Base-by-base conservation (phyloP, 305 asterid genomes). In the Fraxinus nigra region DNA sequence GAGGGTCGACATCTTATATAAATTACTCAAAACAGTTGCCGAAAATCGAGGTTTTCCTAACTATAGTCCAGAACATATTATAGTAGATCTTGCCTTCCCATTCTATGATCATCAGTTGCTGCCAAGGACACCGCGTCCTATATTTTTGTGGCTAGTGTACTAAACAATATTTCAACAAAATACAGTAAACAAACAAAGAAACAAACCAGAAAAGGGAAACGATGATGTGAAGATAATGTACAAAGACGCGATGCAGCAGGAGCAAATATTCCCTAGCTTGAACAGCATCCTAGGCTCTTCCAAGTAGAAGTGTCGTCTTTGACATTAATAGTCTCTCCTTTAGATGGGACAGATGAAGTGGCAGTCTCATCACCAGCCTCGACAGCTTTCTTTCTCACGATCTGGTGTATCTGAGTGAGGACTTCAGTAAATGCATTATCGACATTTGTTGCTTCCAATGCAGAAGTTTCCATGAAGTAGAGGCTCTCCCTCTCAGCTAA, bases 391-490 rank as follows among this genome's bases (percentile, higher is more conserved):
- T 90, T 88, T 87, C 93, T 91, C 72, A 91, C 90, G 0, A 92
- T 85, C 10, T 26, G 83, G 70, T 90, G 85, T 84, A 92, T 92
- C 85, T 92, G 94, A 1, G 89, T 40, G 20, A 93, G 95, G 70
- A 87, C 93, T 88, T 93, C 95, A 10, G 92, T 83, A 35, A 93
- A 93, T 0, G 97, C 97, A 32, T 87, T 89, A 10, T 92, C 90
- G 37, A 92, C 98, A 30, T 91, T 93, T 72, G 90, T 90, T 67
- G 97, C 93, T 87, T 93, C 97, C 80, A 92, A 81, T 18, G 98
- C 98, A 78, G 97, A 93, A 32, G 98, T 93, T 83, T 93, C 98
- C 97, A 93, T 93, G 89, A 91, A 93, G 89, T 88, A 93, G 81
- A 93, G 91, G 74, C 89, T 83, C 81, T 92, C 97, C 85, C 83